phyloP scores from a whole-genome alignment of 2,329 filamentous ascomycete genomes.

The Fusarium solani-melongenae region DNA sequence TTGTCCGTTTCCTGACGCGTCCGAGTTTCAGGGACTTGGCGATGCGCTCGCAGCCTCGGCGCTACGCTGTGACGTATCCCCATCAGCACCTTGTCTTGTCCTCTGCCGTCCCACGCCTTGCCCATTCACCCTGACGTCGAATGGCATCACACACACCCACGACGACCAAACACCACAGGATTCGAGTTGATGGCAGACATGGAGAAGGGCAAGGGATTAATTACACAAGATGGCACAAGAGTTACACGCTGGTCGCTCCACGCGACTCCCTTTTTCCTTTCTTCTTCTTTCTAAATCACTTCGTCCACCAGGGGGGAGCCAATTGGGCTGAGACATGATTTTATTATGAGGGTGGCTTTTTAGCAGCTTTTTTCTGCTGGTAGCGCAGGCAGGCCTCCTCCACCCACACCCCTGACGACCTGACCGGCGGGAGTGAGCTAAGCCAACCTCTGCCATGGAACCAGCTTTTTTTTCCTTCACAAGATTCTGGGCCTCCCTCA shows the following conservation, averaged over 20 bases:
- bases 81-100: slow-evolving; percentile 23
- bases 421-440: slow-evolving; percentile 21
- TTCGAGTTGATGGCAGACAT: not conserved
- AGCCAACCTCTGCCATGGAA: slow-evolving; percentile 20
- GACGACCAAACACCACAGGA: not conserved
- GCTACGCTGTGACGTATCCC: slow-evolving; percentile 38
- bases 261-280: not conserved
- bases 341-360: slow-evolving; percentile 31
- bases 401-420: slow-evolving; percentile 30
- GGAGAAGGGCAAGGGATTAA: not conserved
- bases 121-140: slow-evolving; percentile 17
- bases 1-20: slow-evolving; percentile 18
- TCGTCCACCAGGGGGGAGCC: not conserved
- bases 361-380: slow-evolving; percentile 30
- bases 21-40: slow-evolving; percentile 40
- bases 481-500: not conserved
- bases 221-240: not conserved
- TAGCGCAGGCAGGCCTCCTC: slow-evolving; percentile 17
- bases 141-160: slow-evolving; percentile 15
- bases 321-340: slow-evolving; percentile 46
- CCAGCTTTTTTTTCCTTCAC: slow-evolving; percentile 30
- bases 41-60: slow-evolving; percentile 26
- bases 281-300: slow-evolving; percentile 4
- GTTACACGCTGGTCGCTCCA: not conserved
- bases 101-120: slow-evolving; percentile 23